phyloP scores from a whole-genome alignment of 2,329 filamentous ascomycete genomes.

The Aureobasidium sp. region DNA sequence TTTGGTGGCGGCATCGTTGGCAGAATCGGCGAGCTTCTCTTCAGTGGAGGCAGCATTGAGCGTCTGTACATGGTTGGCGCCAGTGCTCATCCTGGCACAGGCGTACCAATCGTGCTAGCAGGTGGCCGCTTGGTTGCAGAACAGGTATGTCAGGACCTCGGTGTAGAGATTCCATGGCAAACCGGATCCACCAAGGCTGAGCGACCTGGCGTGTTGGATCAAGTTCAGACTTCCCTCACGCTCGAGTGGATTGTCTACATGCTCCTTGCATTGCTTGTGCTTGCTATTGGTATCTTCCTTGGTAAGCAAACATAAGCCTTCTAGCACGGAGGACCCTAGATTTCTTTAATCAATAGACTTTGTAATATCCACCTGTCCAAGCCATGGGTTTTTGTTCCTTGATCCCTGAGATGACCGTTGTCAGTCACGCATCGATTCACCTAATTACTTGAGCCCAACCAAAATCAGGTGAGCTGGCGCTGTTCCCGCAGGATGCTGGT shows the following conservation, averaged over 20 bases:
- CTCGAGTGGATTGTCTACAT: slow-evolving; percentile 3
- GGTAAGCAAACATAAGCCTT: slow-evolving; percentile 4
- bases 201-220: slow-evolving; percentile 3
- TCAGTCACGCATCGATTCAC: background rate
- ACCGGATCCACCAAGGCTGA: slow-evolving; percentile 12
- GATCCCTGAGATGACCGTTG: background rate
- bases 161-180: slow-evolving; percentile 35
- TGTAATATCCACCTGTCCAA: background rate
- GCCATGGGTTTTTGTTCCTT: background rate
- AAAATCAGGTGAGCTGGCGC: background rate
- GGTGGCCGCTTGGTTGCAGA: slow-evolving; percentile 56
- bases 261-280: slow-evolving; percentile 1
- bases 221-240: background rate
- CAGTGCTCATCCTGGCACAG: slow-evolving; percentile 67
- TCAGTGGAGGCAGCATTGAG: slow-evolving; percentile 32
- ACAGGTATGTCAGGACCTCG: slow-evolving; percentile 40
- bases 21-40: slow-evolving; percentile 14
- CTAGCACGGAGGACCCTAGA: background rate
- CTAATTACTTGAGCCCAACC: background rate
- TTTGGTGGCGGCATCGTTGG: slow-evolving; percentile 16
- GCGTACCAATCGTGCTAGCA: slow-evolving; percentile 64
- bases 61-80: slow-evolving; percentile 65
- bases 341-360: background rate
- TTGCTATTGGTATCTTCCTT: background rate
- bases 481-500: background rate